phyloP scores from a whole-genome alignment of 83 land plant genomes.

The Diphasiastrum complanatum region DNA sequence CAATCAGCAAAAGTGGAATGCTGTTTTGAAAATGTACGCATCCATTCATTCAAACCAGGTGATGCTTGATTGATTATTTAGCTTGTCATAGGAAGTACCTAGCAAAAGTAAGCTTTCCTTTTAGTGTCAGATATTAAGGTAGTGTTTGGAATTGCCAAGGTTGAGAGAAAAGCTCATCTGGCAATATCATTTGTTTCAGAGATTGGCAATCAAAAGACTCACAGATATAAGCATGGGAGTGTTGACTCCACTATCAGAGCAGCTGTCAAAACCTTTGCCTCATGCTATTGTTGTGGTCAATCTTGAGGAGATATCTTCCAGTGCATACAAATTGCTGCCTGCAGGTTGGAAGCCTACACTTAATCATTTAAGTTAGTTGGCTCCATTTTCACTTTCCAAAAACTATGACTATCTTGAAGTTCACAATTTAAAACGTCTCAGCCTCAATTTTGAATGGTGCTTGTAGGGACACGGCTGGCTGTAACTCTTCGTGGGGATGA shows the following conservation, averaged over 20 bases:
- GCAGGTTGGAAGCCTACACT: conserved; percentile 40
- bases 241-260: conserved; percentile 85
- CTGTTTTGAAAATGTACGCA: no score
- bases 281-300: conserved; percentile 77
- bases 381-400: not conserved
- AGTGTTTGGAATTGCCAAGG: not conserved
- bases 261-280: conserved; percentile 80
- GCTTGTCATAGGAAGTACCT: no score
- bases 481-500: conserved; percentile 86
- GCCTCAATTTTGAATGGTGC: not conserved
- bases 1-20: no score
- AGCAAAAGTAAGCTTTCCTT: no score
- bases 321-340: conserved; percentile 72
- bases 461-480: conserved; percentile 73
- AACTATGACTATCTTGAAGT: not conserved
- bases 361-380: not conserved
- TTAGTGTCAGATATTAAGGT: not conserved
- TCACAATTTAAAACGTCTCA: not conserved
- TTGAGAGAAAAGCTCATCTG: not conserved
- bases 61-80: no score
- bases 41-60: no score
- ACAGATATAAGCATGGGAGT: conserved; percentile 94
- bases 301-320: conserved; percentile 70
- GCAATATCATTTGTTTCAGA: conserved; percentile 36
- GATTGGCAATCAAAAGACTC: conserved; percentile 84